Evolutionary conservation across 2,329 filamentous ascomycete genomes (phyloP), one percentile per base, ranked within the genome.

Genomic region (Coniochaeta sp.): DNA sequence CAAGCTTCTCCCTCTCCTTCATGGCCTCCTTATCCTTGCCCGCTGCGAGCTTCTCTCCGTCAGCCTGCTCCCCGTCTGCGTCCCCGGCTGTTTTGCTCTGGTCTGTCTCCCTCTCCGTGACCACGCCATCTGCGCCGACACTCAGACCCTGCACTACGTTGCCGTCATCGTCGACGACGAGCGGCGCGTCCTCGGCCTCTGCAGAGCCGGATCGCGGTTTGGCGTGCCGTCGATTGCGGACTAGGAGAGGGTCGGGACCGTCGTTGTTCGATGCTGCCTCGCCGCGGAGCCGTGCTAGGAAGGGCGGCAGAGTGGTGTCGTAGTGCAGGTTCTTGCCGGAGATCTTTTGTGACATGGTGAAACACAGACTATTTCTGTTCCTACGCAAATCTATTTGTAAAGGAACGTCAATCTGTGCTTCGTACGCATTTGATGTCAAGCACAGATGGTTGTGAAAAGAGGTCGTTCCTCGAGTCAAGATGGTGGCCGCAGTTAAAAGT

Each of bases 181-280:
- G 80, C 0, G 90, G 90, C 57, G 81, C 87, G 71, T 93, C 90
- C 66, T 93, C 90, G 14, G 88, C 89, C 62, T 91, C 86, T 44
- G 87, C 87, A 65, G 88, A 86, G 62, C 77, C 83, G 17, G 82
- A 84, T 38, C 79, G 80, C 73, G 77, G 82, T 74, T 78, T 82
- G 61, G 68, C 73, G 57, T 79, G 75, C n/a, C 82, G 75, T 1
- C 81, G 74, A 19, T 76, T 77, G 6, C 74, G 76, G 1, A 81
- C 77, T 40, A 84, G 74, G 47, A 83, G 74, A 5, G 81, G 79
- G 60, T 85, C 80, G 66, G 84, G 76, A 40, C 81, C 74, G 73
- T 73, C 72, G 76, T 72, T 40, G 38, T 2, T 69, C 76, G 77
- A 64, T 70, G 78, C 68, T 75, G 78, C 67, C 71, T 85, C 74